These are phyloP conservation scores for Microbotryomycetes sp. DNA, from an alignment of 1,284 basidiomycete genomes.

Conservation along the genomic window DNA sequence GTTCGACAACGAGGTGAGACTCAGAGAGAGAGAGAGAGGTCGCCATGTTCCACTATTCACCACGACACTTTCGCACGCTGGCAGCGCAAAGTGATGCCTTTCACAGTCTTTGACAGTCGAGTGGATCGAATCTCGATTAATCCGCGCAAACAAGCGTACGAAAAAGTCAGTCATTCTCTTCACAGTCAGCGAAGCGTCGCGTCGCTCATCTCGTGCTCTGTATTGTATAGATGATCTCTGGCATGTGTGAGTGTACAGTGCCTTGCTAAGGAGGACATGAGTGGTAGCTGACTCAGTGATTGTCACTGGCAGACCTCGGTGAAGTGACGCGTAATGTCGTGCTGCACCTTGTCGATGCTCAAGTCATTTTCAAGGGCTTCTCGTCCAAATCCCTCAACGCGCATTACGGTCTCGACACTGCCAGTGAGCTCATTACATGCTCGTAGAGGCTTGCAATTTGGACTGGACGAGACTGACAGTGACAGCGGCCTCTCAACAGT, in stretches of 20 bases:
- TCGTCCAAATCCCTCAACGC: constrained; percentile 67
- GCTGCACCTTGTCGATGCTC: constrained; percentile 72
- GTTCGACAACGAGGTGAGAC: constrained; percentile 72
- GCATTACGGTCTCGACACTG: constrained; percentile 90
- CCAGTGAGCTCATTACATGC: constrained; percentile 38
- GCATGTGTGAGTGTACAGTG: constrained; percentile 61
- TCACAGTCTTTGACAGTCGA: constrained; percentile 87
- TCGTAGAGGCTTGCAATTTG: background rate
- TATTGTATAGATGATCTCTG: constrained; percentile 67
- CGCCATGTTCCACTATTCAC: background rate
- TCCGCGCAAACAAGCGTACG: constrained; percentile 86
- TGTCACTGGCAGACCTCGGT: constrained; percentile 58
- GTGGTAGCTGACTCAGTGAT: too few species aligned
- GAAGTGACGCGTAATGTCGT: constrained; percentile 84
- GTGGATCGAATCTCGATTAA: constrained; percentile 92
- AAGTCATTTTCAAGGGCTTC: constrained; percentile 68
- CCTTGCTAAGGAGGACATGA: too few species aligned
- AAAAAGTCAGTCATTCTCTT: constrained; percentile 52
- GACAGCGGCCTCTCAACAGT: constrained; percentile 47
- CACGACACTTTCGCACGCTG: too few species aligned
- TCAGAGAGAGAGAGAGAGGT: too few species aligned
- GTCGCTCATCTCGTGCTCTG: background rate
- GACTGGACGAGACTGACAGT: too few species aligned
- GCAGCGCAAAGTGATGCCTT: constrained; percentile 75
- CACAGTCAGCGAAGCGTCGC: too few species aligned